A percentile compares a stretch with the other conserved stretches of the same genome.
phyloP scores from a whole-genome alignment of 129 eudicot species.

The Erigeron canadensis region DNA sequence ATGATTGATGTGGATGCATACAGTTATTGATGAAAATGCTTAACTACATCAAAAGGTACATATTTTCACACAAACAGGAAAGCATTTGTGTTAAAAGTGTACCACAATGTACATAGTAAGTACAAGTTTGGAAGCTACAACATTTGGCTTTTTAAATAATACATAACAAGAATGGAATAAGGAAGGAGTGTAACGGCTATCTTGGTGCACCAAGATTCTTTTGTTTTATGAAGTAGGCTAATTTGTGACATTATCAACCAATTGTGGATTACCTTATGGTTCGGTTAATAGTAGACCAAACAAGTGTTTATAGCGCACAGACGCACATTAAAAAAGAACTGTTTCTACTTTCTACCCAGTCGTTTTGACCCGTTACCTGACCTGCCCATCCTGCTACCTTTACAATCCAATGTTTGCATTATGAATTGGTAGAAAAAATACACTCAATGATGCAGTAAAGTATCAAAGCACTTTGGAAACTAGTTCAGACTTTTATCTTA shows the following conservation, averaged over 20 bases:
- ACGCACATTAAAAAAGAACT: neutral
- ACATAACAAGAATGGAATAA: too few species aligned
- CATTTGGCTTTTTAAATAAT: too few species aligned
- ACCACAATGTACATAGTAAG: too few species aligned
- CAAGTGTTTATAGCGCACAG: neutral
- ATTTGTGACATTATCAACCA: too few species aligned
- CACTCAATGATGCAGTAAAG: neutral
- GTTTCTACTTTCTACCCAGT: neutral
- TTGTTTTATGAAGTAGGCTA: too few species aligned
- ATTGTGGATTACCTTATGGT: too few species aligned
- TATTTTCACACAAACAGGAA: too few species aligned
- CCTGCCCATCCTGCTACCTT: neutral
- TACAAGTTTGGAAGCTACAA: too few species aligned
- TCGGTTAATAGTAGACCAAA: neutral
- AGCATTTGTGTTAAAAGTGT: too few species aligned
- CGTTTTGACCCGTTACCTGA: neutral
- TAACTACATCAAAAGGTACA: neutral
- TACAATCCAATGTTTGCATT: neutral
- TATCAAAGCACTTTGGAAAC: neutral
- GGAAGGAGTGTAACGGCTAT: too few species aligned
- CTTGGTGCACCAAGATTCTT: too few species aligned
- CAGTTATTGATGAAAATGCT: neutral
- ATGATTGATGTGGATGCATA: neutral
- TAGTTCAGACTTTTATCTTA: neutral
- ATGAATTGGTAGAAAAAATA: neutral